These are phyloP conservation scores for Amesomyces nigricolor DNA, from an alignment of 2,329 filamentous ascomycete species.

Conservation along the genomic window DNA sequence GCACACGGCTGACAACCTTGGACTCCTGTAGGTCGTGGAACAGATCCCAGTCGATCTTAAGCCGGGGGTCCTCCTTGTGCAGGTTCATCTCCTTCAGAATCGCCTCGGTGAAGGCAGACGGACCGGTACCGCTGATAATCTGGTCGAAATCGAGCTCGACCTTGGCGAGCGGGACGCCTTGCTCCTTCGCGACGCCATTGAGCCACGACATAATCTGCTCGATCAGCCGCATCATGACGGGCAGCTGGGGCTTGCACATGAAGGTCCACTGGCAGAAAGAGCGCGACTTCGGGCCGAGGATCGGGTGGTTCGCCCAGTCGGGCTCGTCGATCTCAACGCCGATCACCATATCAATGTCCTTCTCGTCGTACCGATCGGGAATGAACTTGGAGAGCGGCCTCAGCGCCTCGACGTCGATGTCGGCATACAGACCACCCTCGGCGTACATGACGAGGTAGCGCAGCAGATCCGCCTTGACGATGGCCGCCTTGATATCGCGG, in stretches of 20 bases:
- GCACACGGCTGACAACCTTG: conserved; percentile 56
- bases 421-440: conserved; percentile 51
- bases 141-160: conserved; percentile 66
- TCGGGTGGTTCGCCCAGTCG: conserved; percentile 55
- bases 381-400: conserved; percentile 46
- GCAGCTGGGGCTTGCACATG: conserved; percentile 60
- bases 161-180: conserved; percentile 53
- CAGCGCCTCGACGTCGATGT: conserved; percentile 40
- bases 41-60: conserved; percentile 52
- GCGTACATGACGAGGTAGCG: conserved; percentile 64
- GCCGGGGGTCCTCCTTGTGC: conserved; percentile 33
- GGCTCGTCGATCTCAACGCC: conserved; percentile 68
- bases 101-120: conserved; percentile 62
- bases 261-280: conserved; percentile 76
- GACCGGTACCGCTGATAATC: conserved; percentile 67
- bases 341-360: conserved; percentile 65
- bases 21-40: conserved; percentile 64
- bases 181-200: conserved; percentile 51
- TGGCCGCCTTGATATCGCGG: conserved; percentile 53
- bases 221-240: conserved; percentile 62
- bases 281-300: conserved; percentile 60
- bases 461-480: conserved; percentile 61
- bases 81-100: conserved; percentile 59
- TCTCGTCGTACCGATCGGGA: conserved; percentile 56
- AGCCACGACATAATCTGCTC: conserved; percentile 66